These are phyloP conservation scores for Eimeria brunetti DNA, from an alignment of 169 alveolate species.

Conservation along the genomic window DNA sequence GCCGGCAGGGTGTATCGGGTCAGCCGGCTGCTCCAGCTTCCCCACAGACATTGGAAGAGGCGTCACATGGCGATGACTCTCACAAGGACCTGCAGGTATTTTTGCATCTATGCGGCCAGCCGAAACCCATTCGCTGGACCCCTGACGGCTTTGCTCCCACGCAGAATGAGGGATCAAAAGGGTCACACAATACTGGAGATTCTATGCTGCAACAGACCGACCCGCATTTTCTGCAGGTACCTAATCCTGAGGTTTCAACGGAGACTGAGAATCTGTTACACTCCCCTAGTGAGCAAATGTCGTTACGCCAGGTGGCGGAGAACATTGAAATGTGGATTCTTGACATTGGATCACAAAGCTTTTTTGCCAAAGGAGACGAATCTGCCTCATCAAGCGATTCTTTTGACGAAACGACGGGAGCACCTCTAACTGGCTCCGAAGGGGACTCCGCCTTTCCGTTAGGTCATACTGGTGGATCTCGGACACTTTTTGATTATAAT, in stretches of 20 bases:
- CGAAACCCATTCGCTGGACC: slow-evolving; percentile 43
- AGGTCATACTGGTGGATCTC: background rate
- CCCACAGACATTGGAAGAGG: background rate
- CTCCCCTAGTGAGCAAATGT: background rate
- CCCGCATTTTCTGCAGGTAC: slow-evolving; percentile 29
- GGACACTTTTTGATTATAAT: background rate
- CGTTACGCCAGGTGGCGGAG: slow-evolving; percentile 43
- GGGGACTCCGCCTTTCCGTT: background rate
- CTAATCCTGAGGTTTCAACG: background rate
- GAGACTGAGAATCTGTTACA: slow-evolving; percentile 12
- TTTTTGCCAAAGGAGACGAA: background rate
- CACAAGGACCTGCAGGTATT: background rate
- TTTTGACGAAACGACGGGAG: slow-evolving; percentile 10
- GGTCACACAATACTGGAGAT: background rate
- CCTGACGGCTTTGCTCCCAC: background rate
- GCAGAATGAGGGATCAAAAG: background rate
- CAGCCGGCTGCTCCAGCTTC: background rate
- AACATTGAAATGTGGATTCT: slow-evolving; percentile 70
- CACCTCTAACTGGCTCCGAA: background rate
- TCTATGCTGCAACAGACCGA: background rate
- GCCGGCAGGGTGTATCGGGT: background rate
- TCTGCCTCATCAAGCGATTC: slow-evolving; percentile 53
- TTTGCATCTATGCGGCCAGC: slow-evolving; percentile 63
- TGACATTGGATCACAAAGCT: background rate
- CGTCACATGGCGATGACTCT: slow-evolving; percentile 1